Base-by-base conservation (phyloP, 768 basidiomycete species). In the Xerocomellus intermedius region DNA sequence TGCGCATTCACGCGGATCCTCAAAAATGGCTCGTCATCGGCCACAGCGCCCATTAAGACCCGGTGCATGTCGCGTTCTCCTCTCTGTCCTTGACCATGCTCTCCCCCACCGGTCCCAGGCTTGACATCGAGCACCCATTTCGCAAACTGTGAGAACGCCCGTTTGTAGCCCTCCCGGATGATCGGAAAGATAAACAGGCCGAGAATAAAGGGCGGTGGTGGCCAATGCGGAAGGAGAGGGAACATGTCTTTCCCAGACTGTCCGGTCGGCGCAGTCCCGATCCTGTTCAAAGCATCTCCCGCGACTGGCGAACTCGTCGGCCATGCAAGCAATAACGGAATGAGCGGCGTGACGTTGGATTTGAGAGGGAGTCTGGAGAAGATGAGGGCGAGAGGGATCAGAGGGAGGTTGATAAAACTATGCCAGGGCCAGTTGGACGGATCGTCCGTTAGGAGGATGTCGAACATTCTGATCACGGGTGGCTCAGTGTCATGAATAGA, bases 351-450 rank as follows among this genome's bases (percentile, higher is more conserved):
- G 14, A 70, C 51, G 17, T 57, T 59, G 22, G 66, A 68, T 36
- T 63, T 69, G 19, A 73, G 39, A 51, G 77, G 76, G 41, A 84
- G 76, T 38, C 86, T 84, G 32, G 86, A 81, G 30, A 82, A 70
- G 63, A 91, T 76, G 57, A 92, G 83, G 26, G 80, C 77, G 42
- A 89, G 66, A 0, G 90, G 88, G 38, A 92, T 77, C 33, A 87
- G 69, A 8, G 87, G 88, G 16, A 92, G 82, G 66, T 91, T 86
- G 65, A 89, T 67, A 72, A 80, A 89, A 36, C 87, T 86, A 42
- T 84, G 81, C 82, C 83, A 85, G 2, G 87, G 84, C 90, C 90
- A 92, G 50, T 84, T 82, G 38, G 74, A 72, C 1, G 84, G 84
- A 63, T 91, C 85, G 56, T 86, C 79, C 0, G 86, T 83, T 16